phyloP scores from a whole-genome alignment of 805 yeast genomes.

The Yamadazyma kitorensis region DNA sequence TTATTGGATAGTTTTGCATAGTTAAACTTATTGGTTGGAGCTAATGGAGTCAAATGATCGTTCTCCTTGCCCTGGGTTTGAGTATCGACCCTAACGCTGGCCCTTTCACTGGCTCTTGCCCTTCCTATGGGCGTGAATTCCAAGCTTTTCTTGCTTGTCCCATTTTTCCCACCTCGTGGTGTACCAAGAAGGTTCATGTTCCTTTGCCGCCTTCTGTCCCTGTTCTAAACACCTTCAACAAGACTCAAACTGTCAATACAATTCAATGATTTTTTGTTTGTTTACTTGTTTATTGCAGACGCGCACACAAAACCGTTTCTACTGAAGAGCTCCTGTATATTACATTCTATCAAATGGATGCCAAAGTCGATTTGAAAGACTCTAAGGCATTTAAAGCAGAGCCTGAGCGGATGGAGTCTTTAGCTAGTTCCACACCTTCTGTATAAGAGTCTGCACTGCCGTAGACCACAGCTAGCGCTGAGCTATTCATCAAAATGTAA shows the following conservation, averaged over 20 bases:
- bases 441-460: constrained; percentile 70
- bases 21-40: constrained; percentile 5
- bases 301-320: too few relatives aligned
- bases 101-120: background rate
- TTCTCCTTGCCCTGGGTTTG: background rate
- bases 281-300: background rate
- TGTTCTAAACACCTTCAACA: too few relatives aligned
- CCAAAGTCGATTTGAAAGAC: constrained; percentile 38
- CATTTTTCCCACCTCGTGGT: constrained; percentile 7
- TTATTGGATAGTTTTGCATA: background rate
- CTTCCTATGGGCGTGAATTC: constrained; percentile 16
- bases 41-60: constrained; percentile 3
- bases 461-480: constrained; percentile 78
- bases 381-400: constrained; percentile 60
- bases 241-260: background rate
- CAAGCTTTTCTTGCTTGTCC: constrained; percentile 3
- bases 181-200: constrained; percentile 12
- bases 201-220: too few relatives aligned
- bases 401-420: constrained; percentile 64
- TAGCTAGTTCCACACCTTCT: constrained; percentile 74
- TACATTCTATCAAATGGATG: too few relatives aligned
- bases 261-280: background rate
- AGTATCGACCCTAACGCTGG: constrained; percentile 2
- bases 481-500: constrained; percentile 86
- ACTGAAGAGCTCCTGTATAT: too few relatives aligned